Evolutionary conservation across 805 yeast genomes (phyloP), one percentile per base, ranked within the genome.

Genomic region (Lachancea lanzarotensis): DNA sequence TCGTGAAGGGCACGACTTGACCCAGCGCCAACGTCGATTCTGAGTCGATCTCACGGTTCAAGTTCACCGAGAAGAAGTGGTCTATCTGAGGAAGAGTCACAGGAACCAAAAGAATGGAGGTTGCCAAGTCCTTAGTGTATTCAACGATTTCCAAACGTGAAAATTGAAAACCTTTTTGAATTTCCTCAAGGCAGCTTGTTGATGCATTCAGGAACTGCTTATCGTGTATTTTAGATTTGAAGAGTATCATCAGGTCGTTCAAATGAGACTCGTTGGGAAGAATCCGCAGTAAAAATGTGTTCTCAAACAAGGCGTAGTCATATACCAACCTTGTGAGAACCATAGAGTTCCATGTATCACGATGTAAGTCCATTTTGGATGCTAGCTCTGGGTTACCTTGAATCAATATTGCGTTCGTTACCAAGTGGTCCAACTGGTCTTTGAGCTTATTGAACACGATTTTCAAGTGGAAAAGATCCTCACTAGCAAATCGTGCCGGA

Each of bases 371-470:
- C 50, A 55, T 59, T 17, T 52, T 44, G 12, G 42, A 39, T 33
- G 45, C 55, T 57, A 57, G 58, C 15, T 50, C 54, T 2, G 55
- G 45, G 35, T 56, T 52, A n/a, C 63, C 65, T 34, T 53, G 53
- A 20, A 60, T 48, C 17, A 58, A 43, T 8, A 59, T 46, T 5
- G 55, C 52, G 36, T 56, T 60, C 0, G 65, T 59, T 1, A 56
- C 58, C 9, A 61, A 31, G 25, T 48, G 48, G 42, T 62, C 60
- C 10, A 62, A 19, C 33, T 55, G 59, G 31, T 59, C 60, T 34
- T 57, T 60, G 31, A 59, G 37, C 13, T 57, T 53, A 38, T 51
- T 58, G 35, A 56, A 62, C 11, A 40, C 43, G 0, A 62, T 53
- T 20, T 43, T 43, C 30, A 62, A 43, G 15, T 50, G 40, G 25